These are phyloP conservation scores for Somion occarium DNA, from an alignment of 1,284 basidiomycete species.

Conservation along the genomic window DNA sequence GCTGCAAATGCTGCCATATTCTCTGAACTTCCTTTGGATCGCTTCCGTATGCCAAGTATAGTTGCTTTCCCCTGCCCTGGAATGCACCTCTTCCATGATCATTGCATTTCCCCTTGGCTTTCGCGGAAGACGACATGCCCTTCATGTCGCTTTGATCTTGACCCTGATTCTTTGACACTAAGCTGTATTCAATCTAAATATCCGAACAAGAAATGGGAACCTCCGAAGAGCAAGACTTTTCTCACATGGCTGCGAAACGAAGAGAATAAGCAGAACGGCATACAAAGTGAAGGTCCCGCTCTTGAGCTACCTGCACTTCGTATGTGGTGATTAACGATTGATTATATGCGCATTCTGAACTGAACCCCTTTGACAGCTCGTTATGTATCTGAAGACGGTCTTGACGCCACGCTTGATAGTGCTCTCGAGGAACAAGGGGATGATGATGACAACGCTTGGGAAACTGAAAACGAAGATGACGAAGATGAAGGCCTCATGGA, in stretches of 20 bases:
- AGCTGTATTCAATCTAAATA: background rate
- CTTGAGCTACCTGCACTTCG: background rate
- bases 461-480: background rate
- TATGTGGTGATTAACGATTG: background rate
- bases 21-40: slow-evolving; percentile 17
- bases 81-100: slow-evolving; percentile 27
- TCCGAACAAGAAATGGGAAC: slow-evolving; percentile 2
- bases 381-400: background rate
- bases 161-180: slow-evolving; percentile 26
- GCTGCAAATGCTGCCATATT: slow-evolving; percentile 3
- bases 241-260: background rate
- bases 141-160: slow-evolving; percentile 28
- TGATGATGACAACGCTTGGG: background rate
- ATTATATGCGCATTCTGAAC: background rate
- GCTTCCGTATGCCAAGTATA: slow-evolving; percentile 7
- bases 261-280: background rate
- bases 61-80: slow-evolving; percentile 28
- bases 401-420: background rate
- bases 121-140: slow-evolving; percentile 30
- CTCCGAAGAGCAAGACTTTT: background rate
- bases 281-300: background rate
- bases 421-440: background rate
- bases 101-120: slow-evolving; percentile 27
- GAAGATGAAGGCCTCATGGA: background rate
- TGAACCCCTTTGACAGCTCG: background rate